Evolutionary conservation across 306 rosid genomes (phyloP).

Genomic region (Geum urbanum): DNA sequence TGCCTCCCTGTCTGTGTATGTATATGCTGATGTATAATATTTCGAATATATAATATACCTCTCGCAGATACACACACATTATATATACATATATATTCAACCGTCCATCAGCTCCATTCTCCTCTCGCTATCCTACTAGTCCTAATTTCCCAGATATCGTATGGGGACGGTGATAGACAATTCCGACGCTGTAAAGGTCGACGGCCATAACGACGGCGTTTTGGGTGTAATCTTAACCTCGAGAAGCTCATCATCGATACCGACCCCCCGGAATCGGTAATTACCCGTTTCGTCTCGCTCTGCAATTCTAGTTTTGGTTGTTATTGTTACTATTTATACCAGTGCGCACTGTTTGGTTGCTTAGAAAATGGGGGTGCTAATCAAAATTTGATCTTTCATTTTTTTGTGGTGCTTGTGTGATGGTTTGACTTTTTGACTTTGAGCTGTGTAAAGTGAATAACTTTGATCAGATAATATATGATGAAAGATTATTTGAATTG

Average conservation of each 20-base stretch:
- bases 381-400: no score
- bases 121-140: background rate
- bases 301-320: no score
- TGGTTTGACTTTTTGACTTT: slow-evolving; percentile 6
- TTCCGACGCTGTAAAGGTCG: slow-evolving; percentile 26
- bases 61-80: slow-evolving; percentile 15
- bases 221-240: slow-evolving; percentile 13
- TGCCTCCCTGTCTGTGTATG: background rate
- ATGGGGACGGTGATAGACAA: slow-evolving; percentile 22
- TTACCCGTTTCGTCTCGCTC: background rate
- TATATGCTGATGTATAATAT: background rate
- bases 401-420: no score
- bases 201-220: slow-evolving; percentile 16
- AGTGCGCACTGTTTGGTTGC: slow-evolving; percentile 6
- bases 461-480: background rate
- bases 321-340: background rate
- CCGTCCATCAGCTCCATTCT: background rate
- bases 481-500: background rate
- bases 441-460: background rate
- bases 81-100: background rate
- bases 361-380: background rate
- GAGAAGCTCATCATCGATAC: slow-evolving; percentile 88
- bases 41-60: slow-evolving; percentile 4
- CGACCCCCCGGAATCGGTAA: slow-evolving; percentile 97
- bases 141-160: background rate